These are phyloP conservation scores for Annulohypoxylon nitens DNA, from an alignment of 495 filamentous ascomycete species.

Conservation along the genomic window DNA sequence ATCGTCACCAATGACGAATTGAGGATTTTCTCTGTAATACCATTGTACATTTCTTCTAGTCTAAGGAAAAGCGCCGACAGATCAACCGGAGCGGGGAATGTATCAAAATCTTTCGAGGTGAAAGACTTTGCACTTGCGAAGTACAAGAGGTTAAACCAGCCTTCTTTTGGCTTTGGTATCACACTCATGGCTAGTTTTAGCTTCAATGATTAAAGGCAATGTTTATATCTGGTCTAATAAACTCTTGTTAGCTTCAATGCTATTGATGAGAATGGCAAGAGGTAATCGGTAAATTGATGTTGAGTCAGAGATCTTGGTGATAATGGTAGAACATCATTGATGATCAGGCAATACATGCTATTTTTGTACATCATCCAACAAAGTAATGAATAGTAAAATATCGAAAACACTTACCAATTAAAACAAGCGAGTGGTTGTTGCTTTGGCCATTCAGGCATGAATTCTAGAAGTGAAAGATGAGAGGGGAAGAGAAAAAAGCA, in stretches of 20 bases:
- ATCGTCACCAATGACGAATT: conserved; percentile 84
- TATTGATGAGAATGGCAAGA: conserved; percentile 28
- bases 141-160: conserved; percentile 85
- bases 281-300: conserved; percentile 41
- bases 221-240: conserved; percentile 6
- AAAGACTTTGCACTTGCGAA: conserved; percentile 84
- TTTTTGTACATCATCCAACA: conserved; percentile 63
- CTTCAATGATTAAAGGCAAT: not conserved
- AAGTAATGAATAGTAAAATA: not conserved
- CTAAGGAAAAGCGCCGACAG: conserved; percentile 72
- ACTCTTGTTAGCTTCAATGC: conserved; percentile 43
- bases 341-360: conserved; percentile 80
- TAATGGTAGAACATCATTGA: conserved; percentile 61
- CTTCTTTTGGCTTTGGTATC: conserved; percentile 59
- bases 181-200: conserved; percentile 43
- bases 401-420: conserved; percentile 34
- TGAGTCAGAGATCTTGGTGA: conserved; percentile 74
- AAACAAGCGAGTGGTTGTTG: not conserved
- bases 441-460: conserved; percentile 13
- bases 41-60: conserved; percentile 84
- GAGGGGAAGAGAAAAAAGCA: conserved; percentile 22
- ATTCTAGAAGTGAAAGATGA: not conserved
- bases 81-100: conserved; percentile 77
- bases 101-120: conserved; percentile 78
- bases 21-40: conserved; percentile 81